A percentile compares a stretch with the other conserved stretches of the same genome.
phyloP scores from a whole-genome alignment of 208 protist genomes.

The Acanthamoeba castellanii region DNA sequence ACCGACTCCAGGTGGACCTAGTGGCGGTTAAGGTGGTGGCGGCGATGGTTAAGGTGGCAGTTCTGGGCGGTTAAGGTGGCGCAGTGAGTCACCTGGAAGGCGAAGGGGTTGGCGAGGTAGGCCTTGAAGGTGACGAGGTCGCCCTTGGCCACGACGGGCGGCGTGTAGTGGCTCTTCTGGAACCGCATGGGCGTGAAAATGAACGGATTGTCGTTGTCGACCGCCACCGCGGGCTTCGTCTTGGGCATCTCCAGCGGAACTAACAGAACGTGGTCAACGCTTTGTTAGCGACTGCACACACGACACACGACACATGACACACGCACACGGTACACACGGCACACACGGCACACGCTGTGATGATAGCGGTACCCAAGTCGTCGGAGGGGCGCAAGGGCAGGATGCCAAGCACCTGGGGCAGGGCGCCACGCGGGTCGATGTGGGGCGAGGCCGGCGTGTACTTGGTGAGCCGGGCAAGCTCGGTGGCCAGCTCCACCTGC shows the following conservation, averaged over 20 bases:
- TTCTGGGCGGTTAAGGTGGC: not conserved
- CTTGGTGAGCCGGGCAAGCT: conserved; percentile 47
- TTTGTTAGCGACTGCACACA: not conserved
- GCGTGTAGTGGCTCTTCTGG: conserved; percentile 18
- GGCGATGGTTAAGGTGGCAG: not conserved
- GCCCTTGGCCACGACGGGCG: conserved; percentile 4
- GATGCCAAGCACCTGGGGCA: not conserved
- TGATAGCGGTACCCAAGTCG: not conserved
- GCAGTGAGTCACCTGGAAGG: not conserved
- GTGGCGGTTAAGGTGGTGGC: not conserved
- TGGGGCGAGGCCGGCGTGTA: conserved; percentile 22
- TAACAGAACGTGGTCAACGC: not conserved
- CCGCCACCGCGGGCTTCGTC: not conserved
- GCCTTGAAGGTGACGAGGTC: conserved; percentile 18
- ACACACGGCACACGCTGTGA: not conserved
- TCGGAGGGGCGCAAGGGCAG: not conserved
- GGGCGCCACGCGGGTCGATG: conserved; percentile 53
- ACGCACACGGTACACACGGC: not conserved
- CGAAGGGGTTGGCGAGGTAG: conserved; percentile 53
- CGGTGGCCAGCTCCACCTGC: conserved; percentile 60
- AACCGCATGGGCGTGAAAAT: conserved; percentile 53
- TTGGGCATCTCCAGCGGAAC: not conserved
- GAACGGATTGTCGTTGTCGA: conserved; percentile 5
- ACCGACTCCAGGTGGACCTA: conserved; percentile 40
- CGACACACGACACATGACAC: no score